Conservation (phyloP, 148 eudicot genomes). For the Simmondsia chinensis region DNA sequence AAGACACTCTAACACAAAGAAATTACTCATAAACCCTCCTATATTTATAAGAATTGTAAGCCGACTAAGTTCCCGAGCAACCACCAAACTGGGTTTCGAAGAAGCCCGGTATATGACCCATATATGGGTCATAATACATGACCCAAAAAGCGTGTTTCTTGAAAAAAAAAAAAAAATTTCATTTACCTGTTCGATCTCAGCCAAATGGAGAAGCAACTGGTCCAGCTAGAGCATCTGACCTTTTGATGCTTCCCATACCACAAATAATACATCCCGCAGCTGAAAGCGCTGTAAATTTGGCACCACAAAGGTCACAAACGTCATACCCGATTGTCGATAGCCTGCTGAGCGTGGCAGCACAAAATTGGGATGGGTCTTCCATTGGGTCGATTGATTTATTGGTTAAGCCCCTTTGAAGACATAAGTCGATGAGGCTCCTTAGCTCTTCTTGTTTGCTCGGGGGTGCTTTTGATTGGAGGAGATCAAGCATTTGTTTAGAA, state of each 20-base stretch:
- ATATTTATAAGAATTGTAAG: too few species aligned
- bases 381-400: conserved; percentile 87
- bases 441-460: conserved; percentile 87
- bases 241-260: conserved; percentile 97
- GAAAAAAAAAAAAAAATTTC: too few species aligned
- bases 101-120: too few species aligned
- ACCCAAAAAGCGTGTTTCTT: too few species aligned
- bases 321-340: conserved; percentile 93
- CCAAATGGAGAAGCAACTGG: conserved; percentile 89
- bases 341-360: conserved; percentile 97
- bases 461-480: conserved; percentile 87
- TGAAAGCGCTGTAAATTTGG: conserved; percentile 84
- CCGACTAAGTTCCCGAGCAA: too few species aligned
- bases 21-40: too few species aligned
- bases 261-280: conserved; percentile 91
- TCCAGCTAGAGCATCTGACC: conserved; percentile 80
- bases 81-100: too few species aligned
- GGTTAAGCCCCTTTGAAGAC: conserved; percentile 75
- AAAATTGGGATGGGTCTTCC: conserved; percentile 97
- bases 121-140: too few species aligned
- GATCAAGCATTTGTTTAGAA: conserved; percentile 91
- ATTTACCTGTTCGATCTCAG: too few species aligned
- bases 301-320: conserved; percentile 93
- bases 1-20: too few species aligned
- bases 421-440: conserved; percentile 83